Conservation (phyloP, 352 stramenopile species). For the Pythium myriotylum region DNA sequence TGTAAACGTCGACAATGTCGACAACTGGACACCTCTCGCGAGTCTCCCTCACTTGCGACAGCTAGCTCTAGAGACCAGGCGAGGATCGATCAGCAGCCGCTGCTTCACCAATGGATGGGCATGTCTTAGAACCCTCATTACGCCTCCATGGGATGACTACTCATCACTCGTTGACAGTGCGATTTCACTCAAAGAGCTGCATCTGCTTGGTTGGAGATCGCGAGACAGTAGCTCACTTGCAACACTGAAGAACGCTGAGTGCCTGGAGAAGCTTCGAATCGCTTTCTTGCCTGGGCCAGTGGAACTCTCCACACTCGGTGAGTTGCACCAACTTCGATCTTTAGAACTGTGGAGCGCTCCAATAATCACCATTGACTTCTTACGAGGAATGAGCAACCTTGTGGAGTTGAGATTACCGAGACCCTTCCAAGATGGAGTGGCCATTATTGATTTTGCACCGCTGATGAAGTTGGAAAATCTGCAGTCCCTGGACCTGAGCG, state of each 20-base stretch:
- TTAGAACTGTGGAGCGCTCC: slow-evolving; percentile 24
- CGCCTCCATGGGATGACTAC: slow-evolving; percentile 27
- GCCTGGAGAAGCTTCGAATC: slow-evolving; percentile 13
- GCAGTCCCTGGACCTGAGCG: slow-evolving; percentile 12
- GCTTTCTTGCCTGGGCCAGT: slow-evolving; percentile 21
- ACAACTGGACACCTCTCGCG: slow-evolving; percentile 20
- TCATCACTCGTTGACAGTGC: slow-evolving; percentile 2
- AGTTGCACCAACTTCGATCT: slow-evolving; percentile 12
- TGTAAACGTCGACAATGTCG: slow-evolving; percentile 15
- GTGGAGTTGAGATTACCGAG: slow-evolving; percentile 15
- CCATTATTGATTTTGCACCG: slow-evolving; percentile 20
- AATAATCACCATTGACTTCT: slow-evolving; percentile 21
- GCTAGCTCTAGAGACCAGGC: slow-evolving; percentile 12
- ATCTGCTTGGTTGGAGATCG: slow-evolving; percentile 19
- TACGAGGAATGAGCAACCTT: slow-evolving; percentile 14
- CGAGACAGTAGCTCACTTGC: slow-evolving; percentile 22
- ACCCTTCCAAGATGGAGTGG: slow-evolving; percentile 3
- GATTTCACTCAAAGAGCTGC: not conserved
- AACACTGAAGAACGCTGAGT: slow-evolving; percentile 3
- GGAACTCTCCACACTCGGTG: slow-evolving; percentile 19
- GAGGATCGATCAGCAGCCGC: slow-evolving; percentile 1
- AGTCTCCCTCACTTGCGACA: slow-evolving; percentile 4
- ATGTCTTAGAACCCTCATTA: slow-evolving; percentile 19
- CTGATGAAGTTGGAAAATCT: slow-evolving; percentile 9
- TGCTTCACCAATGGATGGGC: slow-evolving; percentile 14